A percentile compares a stretch with the other conserved stretches of the same genome.
These are phyloP conservation scores for Akebia trifoliata DNA, from an alignment of 164 flowering plant species.

Conservation along the genomic window DNA sequence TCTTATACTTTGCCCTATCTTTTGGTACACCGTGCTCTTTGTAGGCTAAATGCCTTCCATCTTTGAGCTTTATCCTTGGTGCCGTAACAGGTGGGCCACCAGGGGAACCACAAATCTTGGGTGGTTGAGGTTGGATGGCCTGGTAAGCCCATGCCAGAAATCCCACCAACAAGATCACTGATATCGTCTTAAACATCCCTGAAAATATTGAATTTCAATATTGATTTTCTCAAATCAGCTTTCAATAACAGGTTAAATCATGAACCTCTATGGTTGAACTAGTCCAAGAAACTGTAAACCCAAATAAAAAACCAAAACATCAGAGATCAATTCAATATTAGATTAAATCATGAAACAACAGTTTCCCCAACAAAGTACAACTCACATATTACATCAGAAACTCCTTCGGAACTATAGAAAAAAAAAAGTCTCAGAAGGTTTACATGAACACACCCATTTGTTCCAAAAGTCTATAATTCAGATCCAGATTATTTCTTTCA, in stretches of 20 bases:
- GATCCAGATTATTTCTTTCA: background rate
- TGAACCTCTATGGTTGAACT: no score
- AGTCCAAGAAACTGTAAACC: no score
- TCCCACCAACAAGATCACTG: slow-evolving; percentile 32
- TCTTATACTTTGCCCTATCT: slow-evolving; percentile 50
- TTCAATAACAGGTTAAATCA: no score
- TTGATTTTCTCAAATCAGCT: no score
- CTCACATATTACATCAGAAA: no score
- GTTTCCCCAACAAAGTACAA: no score
- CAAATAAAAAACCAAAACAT: background rate
- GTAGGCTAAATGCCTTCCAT: slow-evolving; percentile 79
- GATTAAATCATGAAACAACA: no score
- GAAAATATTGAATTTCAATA: background rate
- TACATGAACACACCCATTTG: background rate
- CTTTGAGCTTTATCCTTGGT: slow-evolving; percentile 59
- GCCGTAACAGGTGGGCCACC: slow-evolving; percentile 64
- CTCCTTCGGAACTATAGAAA: no score
- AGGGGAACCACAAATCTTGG: slow-evolving; percentile 54
- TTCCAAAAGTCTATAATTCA: background rate
- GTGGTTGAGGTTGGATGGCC: slow-evolving; percentile 53
- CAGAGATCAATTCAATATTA: no score
- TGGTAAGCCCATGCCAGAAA: slow-evolving; percentile 49
- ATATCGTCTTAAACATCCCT: slow-evolving; percentile 21
- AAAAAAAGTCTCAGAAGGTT: background rate
- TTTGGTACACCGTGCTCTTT: slow-evolving; percentile 61